phyloP scores from a whole-genome alignment of 208 protist genomes.

The Leptomonas pyrrhocoris region DNA sequence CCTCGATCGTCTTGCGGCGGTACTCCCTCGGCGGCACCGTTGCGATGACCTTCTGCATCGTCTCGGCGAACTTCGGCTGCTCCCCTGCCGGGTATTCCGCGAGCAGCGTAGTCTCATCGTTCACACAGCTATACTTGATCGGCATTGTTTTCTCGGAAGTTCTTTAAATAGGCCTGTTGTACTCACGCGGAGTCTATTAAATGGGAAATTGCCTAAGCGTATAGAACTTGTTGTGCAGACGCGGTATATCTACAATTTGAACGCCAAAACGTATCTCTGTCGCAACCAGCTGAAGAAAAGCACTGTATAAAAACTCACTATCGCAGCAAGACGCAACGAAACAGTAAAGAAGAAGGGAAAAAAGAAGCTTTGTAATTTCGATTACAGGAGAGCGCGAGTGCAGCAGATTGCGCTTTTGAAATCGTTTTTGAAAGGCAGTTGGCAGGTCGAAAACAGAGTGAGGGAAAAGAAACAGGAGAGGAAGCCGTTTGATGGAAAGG shows the following conservation, averaged over 20 bases:
- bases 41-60: slow-evolving; percentile 89
- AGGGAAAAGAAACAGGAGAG: too few relatives aligned
- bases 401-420: too few relatives aligned
- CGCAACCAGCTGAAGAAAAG: too few relatives aligned
- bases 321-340: neutral
- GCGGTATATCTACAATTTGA: neutral
- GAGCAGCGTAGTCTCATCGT: slow-evolving; percentile 77
- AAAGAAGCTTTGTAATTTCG: neutral
- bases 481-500: too few relatives aligned
- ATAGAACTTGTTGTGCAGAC: neutral
- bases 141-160: slow-evolving; percentile 43
- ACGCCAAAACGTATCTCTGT: neutral
- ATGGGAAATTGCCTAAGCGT: neutral
- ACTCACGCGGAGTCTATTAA: neutral
- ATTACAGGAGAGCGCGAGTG: too few relatives aligned
- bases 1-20: slow-evolving; percentile 89
- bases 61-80: slow-evolving; percentile 76
- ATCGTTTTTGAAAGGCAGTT: neutral
- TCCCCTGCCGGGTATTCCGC: slow-evolving; percentile 83
- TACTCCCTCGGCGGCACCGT: slow-evolving; percentile 87
- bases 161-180: neutral
- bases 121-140: slow-evolving; percentile 92
- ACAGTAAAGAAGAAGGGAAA: neutral
- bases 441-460: neutral
- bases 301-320: too few relatives aligned